These are phyloP conservation scores for Aspergillus piperis DNA, from an alignment of 2,329 filamentous ascomycete species.

Conservation along the genomic window DNA sequence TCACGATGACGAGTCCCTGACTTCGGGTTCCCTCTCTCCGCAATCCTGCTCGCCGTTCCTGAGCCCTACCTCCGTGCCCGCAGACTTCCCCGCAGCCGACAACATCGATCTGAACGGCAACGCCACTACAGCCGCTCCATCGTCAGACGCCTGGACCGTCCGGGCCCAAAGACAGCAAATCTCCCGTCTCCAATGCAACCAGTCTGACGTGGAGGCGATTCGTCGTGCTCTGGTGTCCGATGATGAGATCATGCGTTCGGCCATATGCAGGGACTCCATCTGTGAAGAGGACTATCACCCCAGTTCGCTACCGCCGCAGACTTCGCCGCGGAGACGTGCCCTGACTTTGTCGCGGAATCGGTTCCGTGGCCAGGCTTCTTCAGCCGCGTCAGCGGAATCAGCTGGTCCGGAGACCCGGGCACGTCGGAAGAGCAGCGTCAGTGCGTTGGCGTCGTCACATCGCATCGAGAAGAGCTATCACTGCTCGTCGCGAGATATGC, in stretches of 20 bases:
- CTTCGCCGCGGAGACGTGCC: slow-evolving; percentile 35
- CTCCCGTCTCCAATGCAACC: slow-evolving; percentile 42
- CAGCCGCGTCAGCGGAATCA: not conserved
- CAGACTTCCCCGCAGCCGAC: slow-evolving; percentile 20
- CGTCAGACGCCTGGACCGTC: slow-evolving; percentile 25
- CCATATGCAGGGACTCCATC: slow-evolving; percentile 12
- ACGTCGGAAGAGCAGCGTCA: slow-evolving; percentile 33
- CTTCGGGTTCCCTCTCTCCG: slow-evolving; percentile 64
- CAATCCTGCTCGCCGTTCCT: slow-evolving; percentile 29
- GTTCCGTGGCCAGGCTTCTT: slow-evolving; percentile 26
- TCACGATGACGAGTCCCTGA: slow-evolving; percentile 51
- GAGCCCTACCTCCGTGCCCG: slow-evolving; percentile 34
- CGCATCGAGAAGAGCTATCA: slow-evolving; percentile 40
- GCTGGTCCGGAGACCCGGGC: not conserved
- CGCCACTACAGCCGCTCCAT: no score
- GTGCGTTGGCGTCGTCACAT: slow-evolving; percentile 23
- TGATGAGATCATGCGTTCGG: slow-evolving; percentile 22
- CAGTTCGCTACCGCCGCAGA: slow-evolving; percentile 38
- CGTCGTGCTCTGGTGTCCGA: slow-evolving; percentile 36
- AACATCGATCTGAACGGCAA: not conserved
- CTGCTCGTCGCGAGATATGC: slow-evolving; percentile 25
- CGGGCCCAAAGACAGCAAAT: slow-evolving; percentile 43
- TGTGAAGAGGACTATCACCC: slow-evolving; percentile 39
- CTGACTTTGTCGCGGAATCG: slow-evolving; percentile 32
- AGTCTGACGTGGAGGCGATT: slow-evolving; percentile 39